These are phyloP conservation scores for Lyophyllum atratum DNA, from an alignment of 768 basidiomycete genomes.

Conservation along the genomic window DNA sequence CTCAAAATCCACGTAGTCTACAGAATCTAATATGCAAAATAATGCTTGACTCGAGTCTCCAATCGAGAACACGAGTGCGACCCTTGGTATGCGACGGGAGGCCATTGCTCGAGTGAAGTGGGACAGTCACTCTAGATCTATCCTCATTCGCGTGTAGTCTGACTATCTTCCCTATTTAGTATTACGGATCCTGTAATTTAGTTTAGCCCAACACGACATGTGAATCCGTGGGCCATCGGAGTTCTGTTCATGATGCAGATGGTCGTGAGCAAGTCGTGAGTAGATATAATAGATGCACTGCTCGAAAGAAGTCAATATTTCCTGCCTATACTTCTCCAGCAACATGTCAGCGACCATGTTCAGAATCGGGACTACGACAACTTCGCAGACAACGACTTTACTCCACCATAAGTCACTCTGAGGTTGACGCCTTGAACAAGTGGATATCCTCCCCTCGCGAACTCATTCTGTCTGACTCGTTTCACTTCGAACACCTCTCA, in stretches of 20 bases:
- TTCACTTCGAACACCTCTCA: slow-evolving; percentile 57
- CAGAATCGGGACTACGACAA: slow-evolving; percentile 7
- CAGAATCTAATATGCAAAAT: not conserved
- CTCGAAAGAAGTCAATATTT: not conserved
- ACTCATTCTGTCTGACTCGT: slow-evolving; percentile 47
- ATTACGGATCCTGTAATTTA: too few relatives aligned
- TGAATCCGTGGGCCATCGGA: not conserved
- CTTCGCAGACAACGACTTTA: slow-evolving; percentile 11
- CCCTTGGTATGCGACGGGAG: too few relatives aligned
- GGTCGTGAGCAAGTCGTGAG: too few relatives aligned
- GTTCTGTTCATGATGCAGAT: not conserved
- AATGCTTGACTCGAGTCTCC: not conserved
- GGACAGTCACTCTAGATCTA: too few relatives aligned
- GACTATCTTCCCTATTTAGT: too few relatives aligned
- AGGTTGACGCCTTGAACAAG: slow-evolving; percentile 39
- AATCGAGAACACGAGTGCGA: too few relatives aligned
- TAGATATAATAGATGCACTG: too few relatives aligned
- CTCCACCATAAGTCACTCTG: slow-evolving; percentile 13
- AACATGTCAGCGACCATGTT: slow-evolving; percentile 10
- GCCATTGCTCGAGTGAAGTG: too few relatives aligned
- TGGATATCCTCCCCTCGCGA: slow-evolving; percentile 56
- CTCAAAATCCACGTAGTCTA: not conserved
- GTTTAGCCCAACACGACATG: not conserved
- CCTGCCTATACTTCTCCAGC: not conserved
- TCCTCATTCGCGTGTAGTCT: too few relatives aligned